Evolutionary conservation across 768 basidiomycete species (phyloP).

Genomic region (Suillus spraguei): DNA sequence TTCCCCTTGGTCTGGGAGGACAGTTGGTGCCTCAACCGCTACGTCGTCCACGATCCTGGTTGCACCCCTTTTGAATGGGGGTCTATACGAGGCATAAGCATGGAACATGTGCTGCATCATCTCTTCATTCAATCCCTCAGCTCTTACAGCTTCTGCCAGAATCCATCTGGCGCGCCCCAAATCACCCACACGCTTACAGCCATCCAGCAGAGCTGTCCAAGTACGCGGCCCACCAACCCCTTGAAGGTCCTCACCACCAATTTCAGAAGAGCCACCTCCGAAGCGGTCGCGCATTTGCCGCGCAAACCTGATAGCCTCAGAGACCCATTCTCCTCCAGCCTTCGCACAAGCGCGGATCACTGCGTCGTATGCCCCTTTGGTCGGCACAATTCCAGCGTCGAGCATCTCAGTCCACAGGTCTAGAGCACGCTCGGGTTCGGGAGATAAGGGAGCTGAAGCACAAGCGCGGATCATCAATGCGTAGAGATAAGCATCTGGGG

Average conservation of each 20-base stretch:
- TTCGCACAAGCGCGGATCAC: constrained; percentile 80
- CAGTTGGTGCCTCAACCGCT: constrained; percentile 14
- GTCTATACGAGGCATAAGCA: constrained; percentile 79
- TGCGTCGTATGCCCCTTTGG: constrained; percentile 74
- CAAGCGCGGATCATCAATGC: constrained; percentile 89
- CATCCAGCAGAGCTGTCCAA: constrained; percentile 86
- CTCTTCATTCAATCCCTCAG: constrained; percentile 53
- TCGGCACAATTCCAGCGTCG: constrained; percentile 65
- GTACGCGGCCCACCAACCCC: constrained; percentile 51
- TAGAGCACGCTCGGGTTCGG: constrained; percentile 88
- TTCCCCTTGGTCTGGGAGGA: neutral
- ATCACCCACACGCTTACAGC: constrained; percentile 86
- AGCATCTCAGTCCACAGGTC: constrained; percentile 96
- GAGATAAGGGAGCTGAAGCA: constrained; percentile 52
- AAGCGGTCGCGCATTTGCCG: constrained; percentile 85
- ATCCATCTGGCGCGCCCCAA: constrained; percentile 86
- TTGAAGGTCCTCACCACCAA: constrained; percentile 42
- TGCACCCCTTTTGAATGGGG: constrained; percentile 60
- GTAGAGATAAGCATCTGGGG: constrained; percentile 73
- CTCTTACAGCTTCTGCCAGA: constrained; percentile 70
- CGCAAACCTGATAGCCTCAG: constrained; percentile 83
- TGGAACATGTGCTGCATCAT: constrained; percentile 86
- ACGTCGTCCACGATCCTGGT: constrained; percentile 43
- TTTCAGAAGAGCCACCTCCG: constrained; percentile 46
- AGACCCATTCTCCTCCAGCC: constrained; percentile 66